phyloP scores from a whole-genome alignment of 164 flowering plant species.

The Chimonanthus praecox region DNA sequence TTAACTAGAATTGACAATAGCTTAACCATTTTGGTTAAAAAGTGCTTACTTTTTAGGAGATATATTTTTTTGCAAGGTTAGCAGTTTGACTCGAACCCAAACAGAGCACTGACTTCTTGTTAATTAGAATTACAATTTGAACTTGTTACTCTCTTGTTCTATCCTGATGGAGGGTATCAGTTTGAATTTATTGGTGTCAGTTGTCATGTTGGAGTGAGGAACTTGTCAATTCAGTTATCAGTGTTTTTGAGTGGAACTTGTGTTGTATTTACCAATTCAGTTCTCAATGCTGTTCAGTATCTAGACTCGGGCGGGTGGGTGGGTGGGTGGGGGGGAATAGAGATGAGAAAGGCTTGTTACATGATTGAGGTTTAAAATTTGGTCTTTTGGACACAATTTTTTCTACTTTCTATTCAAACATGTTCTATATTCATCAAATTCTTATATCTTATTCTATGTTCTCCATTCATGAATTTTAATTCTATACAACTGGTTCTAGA shows the following conservation, averaged over 20 bases:
- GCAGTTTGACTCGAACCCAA: neutral
- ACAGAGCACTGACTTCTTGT: neutral
- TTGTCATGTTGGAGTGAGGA: neutral
- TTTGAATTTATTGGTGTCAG: neutral
- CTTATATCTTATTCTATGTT: neutral
- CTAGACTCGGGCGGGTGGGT: neutral
- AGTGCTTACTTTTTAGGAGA: too few relatives aligned
- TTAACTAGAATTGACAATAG: too few relatives aligned
- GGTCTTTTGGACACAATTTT: neutral
- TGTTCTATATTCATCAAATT: neutral
- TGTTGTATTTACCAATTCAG: too few relatives aligned
- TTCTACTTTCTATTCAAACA: neutral
- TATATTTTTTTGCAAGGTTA: neutral
- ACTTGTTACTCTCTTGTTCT: too few relatives aligned
- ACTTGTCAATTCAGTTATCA: neutral
- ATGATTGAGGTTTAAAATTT: too few relatives aligned
- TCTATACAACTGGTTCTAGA: constrained; percentile 26
- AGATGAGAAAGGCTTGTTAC: neutral
- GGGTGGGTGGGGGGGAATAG: neutral
- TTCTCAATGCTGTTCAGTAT: neutral
- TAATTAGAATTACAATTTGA: neutral
- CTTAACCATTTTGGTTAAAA: too few relatives aligned
- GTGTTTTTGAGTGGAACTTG: neutral
- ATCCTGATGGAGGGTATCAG: too few relatives aligned
- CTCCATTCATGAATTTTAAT: neutral